Evolutionary conservation across 2,329 filamentous ascomycete species (phyloP).

Genomic region (Ophiocordyceps camponoti-leonardi): DNA sequence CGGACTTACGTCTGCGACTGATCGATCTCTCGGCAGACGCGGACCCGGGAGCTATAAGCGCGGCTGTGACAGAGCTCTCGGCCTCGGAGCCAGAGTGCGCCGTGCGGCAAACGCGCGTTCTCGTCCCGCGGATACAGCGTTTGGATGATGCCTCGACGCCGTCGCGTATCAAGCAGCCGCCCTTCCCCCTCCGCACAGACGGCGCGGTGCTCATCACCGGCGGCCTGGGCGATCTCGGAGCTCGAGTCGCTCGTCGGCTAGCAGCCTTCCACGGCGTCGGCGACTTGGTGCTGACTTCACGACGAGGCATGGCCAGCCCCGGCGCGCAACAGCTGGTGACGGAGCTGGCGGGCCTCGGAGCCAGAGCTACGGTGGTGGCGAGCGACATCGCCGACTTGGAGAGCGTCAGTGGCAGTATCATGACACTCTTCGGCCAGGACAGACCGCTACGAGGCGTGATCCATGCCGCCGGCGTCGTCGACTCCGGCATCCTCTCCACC

Average conservation of each 20-base stretch:
- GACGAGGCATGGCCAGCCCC: conserved; percentile 2
- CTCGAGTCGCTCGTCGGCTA: conserved; percentile 3
- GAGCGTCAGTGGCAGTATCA: conserved; percentile 2
- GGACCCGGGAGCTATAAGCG: neutral
- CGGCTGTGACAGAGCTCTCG: neutral
- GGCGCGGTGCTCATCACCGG: conserved; percentile 6
- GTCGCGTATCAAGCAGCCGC: neutral
- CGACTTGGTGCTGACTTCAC: conserved; percentile 4
- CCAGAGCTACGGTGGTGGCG: conserved; percentile 2
- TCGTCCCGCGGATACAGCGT: conserved; percentile 4
- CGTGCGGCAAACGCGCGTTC: conserved; percentile 2
- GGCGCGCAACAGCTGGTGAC: conserved; percentile 2
- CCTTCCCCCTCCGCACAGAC: conserved; percentile 3
- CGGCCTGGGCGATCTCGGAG: conserved; percentile 4
- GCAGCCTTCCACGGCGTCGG: conserved; percentile 1
- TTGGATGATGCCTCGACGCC: neutral
- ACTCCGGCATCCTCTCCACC: conserved; percentile 5
- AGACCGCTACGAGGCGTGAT: conserved; percentile 4
- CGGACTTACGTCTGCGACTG: conserved; percentile 4
- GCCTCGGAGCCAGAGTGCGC: conserved; percentile 4
- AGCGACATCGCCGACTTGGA: conserved; percentile 2
- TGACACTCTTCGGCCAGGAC: conserved; percentile 1
- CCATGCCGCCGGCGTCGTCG: conserved; percentile 4
- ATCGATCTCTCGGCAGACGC: conserved; percentile 4
- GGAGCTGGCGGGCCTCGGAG: conserved; percentile 3